These are phyloP conservation scores for Apostasia ramifera DNA, from an alignment of 106 monocot species.

Conservation along the genomic window DNA sequence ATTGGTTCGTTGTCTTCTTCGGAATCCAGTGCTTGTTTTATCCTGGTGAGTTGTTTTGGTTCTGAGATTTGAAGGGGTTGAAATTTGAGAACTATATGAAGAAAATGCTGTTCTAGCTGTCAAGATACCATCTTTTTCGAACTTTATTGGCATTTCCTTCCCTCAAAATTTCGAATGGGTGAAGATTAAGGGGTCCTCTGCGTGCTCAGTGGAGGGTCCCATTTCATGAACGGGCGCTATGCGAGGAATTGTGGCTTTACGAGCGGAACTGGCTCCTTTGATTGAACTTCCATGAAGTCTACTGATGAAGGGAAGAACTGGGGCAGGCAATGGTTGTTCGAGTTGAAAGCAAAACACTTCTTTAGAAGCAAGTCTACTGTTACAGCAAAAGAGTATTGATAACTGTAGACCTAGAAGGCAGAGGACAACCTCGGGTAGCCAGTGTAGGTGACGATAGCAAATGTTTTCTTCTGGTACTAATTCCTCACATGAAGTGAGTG, in stretches of 20 bases:
- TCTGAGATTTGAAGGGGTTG: background rate
- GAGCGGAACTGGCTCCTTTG: background rate
- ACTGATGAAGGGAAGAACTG: conserved; percentile 2
- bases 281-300: conserved; percentile 4
- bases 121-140: background rate
- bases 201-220: background rate
- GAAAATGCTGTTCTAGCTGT: background rate
- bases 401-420: background rate
- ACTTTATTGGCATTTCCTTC: background rate
- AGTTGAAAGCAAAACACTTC: background rate
- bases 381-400: background rate
- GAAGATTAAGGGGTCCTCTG: background rate
- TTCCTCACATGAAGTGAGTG: background rate
- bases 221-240: background rate
- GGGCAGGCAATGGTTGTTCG: conserved; percentile 8
- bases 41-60: too few species aligned
- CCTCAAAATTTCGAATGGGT: conserved; percentile 5
- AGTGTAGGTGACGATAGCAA: background rate
- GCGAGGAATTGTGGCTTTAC: background rate
- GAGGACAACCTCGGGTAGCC: background rate
- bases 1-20: background rate
- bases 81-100: background rate
- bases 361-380: background rate
- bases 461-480: conserved; percentile 3
- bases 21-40: background rate